Evolutionary conservation across 208 protist species (phyloP).

Genomic region (Endotrypanum monterogeii): DNA sequence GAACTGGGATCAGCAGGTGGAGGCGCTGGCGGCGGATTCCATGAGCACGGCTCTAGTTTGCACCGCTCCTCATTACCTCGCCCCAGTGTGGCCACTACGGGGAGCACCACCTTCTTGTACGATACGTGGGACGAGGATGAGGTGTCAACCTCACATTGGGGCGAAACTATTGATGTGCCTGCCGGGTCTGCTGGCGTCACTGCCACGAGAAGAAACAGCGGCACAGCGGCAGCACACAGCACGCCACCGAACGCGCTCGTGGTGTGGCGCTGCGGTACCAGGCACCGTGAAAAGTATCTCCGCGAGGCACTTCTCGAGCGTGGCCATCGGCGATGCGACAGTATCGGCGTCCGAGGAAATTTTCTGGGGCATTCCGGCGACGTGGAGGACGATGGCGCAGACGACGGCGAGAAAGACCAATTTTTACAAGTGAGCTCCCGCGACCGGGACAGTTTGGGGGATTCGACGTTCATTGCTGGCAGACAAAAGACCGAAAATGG

Average conservation of each 20-base stretch:
- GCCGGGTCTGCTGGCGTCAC: background rate
- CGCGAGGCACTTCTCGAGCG: constrained; percentile 25
- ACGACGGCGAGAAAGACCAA: background rate
- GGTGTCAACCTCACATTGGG: background rate
- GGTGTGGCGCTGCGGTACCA: constrained; percentile 31
- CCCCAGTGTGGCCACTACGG: background rate
- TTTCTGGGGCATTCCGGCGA: background rate
- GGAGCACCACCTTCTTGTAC: constrained; percentile 10
- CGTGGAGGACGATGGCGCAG: background rate
- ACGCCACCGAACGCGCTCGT: constrained; percentile 28
- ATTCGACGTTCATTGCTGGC: background rate
- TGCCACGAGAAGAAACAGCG: constrained; percentile 6
- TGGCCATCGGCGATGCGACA: background rate
- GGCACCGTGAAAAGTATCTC: constrained; percentile 22
- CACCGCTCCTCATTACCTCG: constrained; percentile 19
- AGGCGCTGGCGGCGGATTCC: background rate
- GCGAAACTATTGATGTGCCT: constrained; percentile 6
- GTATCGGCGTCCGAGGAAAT: background rate
- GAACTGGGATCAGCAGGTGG: background rate
- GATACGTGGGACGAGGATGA: constrained; percentile 27
- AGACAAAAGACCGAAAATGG: background rate
- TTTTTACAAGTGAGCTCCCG: background rate
- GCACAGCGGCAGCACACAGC: constrained; percentile 16
- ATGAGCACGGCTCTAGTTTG: constrained; percentile 12
- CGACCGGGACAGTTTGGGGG: background rate